Evolutionary conservation across 768 basidiomycete genomes (phyloP).

Genomic region (Trichaptum fuscoviolaceum): DNA sequence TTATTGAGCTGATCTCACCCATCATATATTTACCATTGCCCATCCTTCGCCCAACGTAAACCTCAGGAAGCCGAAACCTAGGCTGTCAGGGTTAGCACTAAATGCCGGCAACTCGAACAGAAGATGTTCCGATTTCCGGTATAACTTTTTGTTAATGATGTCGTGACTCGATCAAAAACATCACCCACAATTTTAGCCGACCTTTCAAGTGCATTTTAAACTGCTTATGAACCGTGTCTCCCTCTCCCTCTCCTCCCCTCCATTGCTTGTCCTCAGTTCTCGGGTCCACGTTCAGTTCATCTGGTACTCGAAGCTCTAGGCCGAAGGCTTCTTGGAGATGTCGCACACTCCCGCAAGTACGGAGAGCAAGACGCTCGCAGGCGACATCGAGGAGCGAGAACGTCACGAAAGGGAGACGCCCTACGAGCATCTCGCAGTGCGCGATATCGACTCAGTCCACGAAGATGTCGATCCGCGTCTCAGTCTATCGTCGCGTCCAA

Average conservation of each 20-base stretch:
- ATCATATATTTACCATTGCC: too few species aligned
- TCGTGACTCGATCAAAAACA: too few species aligned
- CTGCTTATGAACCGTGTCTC: neutral
- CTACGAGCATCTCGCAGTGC: neutral
- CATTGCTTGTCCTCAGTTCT: neutral
- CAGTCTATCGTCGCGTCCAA: constrained; percentile 25
- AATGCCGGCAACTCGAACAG: neutral
- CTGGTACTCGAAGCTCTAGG: neutral
- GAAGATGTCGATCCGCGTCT: constrained; percentile 37
- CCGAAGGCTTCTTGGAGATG: neutral
- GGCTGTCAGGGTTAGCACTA: too few species aligned
- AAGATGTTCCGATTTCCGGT: neutral
- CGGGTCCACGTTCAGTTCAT: neutral
- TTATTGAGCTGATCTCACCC: too few species aligned
- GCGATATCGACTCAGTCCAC: constrained; percentile 11
- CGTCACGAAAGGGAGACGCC: neutral
- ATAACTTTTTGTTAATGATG: neutral
- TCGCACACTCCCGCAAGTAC: neutral
- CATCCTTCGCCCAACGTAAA: too few species aligned
- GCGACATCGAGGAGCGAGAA: neutral
- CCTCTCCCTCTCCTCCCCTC: neutral
- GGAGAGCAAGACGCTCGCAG: neutral
- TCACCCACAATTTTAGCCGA: neutral
- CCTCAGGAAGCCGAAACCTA: too few species aligned
- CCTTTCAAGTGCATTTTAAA: neutral